Conservation (phyloP, 805 yeast genomes). For the Candida maltosa region DNA sequence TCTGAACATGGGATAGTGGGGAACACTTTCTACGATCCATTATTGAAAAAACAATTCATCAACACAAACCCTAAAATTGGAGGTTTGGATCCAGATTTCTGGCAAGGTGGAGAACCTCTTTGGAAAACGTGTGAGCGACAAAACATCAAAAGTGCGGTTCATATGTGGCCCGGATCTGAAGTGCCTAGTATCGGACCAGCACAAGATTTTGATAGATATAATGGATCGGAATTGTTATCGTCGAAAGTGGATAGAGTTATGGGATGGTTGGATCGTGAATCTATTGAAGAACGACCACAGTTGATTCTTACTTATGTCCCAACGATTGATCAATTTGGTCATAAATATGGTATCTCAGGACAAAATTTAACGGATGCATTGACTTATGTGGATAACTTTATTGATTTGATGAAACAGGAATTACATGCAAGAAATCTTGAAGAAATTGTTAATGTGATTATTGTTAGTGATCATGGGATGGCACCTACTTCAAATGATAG, state of each 20-base stretch:
- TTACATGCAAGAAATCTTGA: constrained; percentile 54
- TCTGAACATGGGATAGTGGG: constrained; percentile 85
- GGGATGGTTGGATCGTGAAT: constrained; percentile 61
- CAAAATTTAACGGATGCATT: constrained; percentile 52
- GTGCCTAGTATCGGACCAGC: constrained; percentile 56
- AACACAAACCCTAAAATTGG: constrained; percentile 57
- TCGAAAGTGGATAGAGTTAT: constrained; percentile 57
- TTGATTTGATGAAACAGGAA: constrained; percentile 48
- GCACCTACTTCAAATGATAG: constrained; percentile 68
- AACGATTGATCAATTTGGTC: constrained; percentile 77
- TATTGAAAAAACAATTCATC: constrained; percentile 51
- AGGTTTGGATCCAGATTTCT: constrained; percentile 54
- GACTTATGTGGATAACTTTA: constrained; percentile 60
- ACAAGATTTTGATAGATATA: constrained; percentile 55
- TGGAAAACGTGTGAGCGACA: constrained; percentile 75
- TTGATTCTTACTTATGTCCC: constrained; percentile 77
- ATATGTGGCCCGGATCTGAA: constrained; percentile 97
- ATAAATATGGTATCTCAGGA: constrained; percentile 67
- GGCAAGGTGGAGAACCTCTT: constrained; percentile 84
- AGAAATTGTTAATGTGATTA: constrained; percentile 60
- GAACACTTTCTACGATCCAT: constrained; percentile 72
- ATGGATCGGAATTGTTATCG: constrained; percentile 58
- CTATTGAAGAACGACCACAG: constrained; percentile 62
- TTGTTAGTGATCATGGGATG: constrained; percentile 16
- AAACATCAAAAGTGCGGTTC: constrained; percentile 68